phyloP scores from a whole-genome alignment of 805 yeast species.

The Candida chilensis region DNA sequence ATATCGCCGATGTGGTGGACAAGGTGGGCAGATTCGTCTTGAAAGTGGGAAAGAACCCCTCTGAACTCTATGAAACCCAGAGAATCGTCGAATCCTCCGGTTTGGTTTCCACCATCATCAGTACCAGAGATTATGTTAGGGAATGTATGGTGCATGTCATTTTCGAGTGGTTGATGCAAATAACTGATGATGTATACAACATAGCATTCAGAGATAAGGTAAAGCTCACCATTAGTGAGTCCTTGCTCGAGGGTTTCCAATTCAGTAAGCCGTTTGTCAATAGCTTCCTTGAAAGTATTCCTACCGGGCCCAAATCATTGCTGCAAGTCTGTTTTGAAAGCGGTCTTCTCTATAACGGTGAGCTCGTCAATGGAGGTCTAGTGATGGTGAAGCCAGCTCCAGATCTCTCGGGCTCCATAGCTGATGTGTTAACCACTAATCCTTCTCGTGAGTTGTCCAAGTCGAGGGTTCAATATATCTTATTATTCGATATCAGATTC shows the following conservation, averaged over 20 bases:
- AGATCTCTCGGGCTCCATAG: neutral
- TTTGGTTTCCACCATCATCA: slow-evolving; percentile 44
- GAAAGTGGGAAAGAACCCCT: slow-evolving; percentile 15
- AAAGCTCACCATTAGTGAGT: slow-evolving; percentile 31
- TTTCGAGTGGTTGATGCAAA: slow-evolving; percentile 41
- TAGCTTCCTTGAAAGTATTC: slow-evolving; percentile 10
- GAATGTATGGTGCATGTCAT: slow-evolving; percentile 35
- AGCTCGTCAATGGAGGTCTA: slow-evolving; percentile 13
- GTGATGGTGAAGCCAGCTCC: slow-evolving; percentile 7
- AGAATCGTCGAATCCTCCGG: slow-evolving; percentile 35
- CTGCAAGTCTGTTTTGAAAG: slow-evolving; percentile 16
- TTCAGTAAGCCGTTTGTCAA: slow-evolving; percentile 20
- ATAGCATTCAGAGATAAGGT: slow-evolving; percentile 23
- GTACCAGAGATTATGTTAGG: slow-evolving; percentile 40
- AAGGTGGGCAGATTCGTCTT: slow-evolving; percentile 39
- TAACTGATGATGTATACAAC: slow-evolving; percentile 18
- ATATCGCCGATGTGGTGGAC: slow-evolving; percentile 36
- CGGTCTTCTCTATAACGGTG: slow-evolving; percentile 19
- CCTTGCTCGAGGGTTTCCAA: slow-evolving; percentile 24
- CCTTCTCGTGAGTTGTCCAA: slow-evolving; percentile 12
- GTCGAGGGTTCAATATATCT: slow-evolving; percentile 49
- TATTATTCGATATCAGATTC: slow-evolving; percentile 51
- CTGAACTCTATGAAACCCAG: slow-evolving; percentile 19
- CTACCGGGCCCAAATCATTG: slow-evolving; percentile 4
- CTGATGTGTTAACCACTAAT: neutral